These are phyloP conservation scores for Diaporthe longicolla DNA, from an alignment of 2,329 filamentous ascomycete species.

Conservation along the genomic window DNA sequence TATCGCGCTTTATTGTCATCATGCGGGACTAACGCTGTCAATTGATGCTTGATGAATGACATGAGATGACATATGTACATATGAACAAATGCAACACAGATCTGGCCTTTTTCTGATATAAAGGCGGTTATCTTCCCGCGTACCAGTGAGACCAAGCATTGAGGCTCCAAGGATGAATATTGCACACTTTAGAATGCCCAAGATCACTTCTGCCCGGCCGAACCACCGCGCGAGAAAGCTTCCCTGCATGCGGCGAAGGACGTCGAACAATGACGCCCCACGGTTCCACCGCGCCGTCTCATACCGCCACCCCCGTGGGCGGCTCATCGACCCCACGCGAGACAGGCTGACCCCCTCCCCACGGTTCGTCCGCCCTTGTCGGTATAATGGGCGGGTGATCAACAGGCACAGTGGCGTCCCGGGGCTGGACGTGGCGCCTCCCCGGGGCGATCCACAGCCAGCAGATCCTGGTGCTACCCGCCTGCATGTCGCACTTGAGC, in stretches of 20 bases:
- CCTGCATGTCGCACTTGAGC: not conserved
- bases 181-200: not conserved
- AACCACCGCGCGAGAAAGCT: not conserved
- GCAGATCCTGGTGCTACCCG: no score
- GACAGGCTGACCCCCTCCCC: slow-evolving; percentile 7
- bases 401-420: not conserved
- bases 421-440: not conserved
- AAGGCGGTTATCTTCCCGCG: no score
- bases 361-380: not conserved
- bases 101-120: not conserved
- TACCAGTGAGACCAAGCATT: not conserved
- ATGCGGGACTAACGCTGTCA: not conserved
- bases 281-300: slow-evolving; percentile 24
- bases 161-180: not conserved
- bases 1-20: not conserved
- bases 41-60: not conserved
- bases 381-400: not conserved
- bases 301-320: not conserved
- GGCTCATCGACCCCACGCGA: slow-evolving; percentile 5
- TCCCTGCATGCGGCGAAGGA: not conserved
- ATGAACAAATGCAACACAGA: not conserved
- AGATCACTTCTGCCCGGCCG: not conserved
- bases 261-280: not conserved
- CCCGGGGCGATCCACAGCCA: not conserved
- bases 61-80: not conserved